Base-by-base conservation (phyloP, 2,329 filamentous ascomycete genomes). In the Didymella segeticola region DNA sequence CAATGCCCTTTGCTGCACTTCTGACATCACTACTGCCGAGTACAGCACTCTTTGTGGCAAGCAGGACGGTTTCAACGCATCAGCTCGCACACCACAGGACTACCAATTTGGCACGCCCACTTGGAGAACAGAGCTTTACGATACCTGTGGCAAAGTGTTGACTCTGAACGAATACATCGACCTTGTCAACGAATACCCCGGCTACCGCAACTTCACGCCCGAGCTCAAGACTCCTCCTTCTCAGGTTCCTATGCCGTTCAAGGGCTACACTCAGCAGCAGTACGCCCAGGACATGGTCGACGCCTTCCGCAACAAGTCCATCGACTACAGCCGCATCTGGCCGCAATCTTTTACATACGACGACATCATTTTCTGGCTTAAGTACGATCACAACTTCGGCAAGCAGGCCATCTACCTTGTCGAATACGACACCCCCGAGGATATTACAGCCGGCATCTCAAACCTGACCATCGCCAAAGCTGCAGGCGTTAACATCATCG, bases 281-380 rank as follows among this genome's bases (percentile, higher is more conserved):
- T 89, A 83, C 64, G 83, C 83, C 0, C 83, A 86, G 72, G 84
- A 89, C 70, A 75, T 89, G 58, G 78, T 79, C 20, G 50, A 72
- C 31, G 63, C 72, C 2, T 78, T 77, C 63, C 57, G 70, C 14
- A 58, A 65, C 1, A 74, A 73, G 37, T 68, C 67, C 17, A 69
- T 78, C n/a, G 58, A 66, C 33, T 58, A 70, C 30, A 58, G 58
- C 27, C 66, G 77, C 17, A 69, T 78, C 11, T 71, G 80, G 75
- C 75, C 82, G 6, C 87, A 89, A 77, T 86, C 83, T 51, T 89
- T 89, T 78, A 73, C 81, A 19, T 82, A 83, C 61, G 76, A 78
- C 17, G 85, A 87, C 60, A 73, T 89, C 33, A 78, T 83, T 51
- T 88, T 86, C 78, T 89, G 87, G 86, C 75, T 89, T 51, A 71